Evolutionary conservation across 768 basidiomycete species (phyloP), one percentile per base, ranked within the genome.

Genomic region (Chalciporus sphaerocephalus): DNA sequence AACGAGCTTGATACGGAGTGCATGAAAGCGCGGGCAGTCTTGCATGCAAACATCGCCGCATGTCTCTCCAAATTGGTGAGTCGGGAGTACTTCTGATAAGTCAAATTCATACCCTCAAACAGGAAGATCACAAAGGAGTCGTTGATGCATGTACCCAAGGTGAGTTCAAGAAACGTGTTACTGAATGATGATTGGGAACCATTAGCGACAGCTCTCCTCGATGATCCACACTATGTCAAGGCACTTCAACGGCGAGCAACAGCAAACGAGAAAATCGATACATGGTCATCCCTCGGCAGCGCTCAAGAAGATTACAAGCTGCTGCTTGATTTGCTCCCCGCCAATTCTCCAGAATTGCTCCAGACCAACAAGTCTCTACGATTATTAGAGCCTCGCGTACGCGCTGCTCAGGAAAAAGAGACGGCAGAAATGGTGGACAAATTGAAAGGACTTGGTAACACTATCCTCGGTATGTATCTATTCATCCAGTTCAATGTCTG

Each of bases 351-450:
- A 4, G 75, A 85, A 44, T 52, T 62, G 13, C 55, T 65, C 3
- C 74, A 79, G 17, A 69, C 80, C 30, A 70, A 72, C 35, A 69
- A 68, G 28, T 71, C 78, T 11, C 70, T 90, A 7, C 64, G 63
- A 5, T 58, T 60, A 3, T 63, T 98, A 15, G 83, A 85, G 46
- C 80, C 82, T 38, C 80, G 85, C 8, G 66, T 86, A 28, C 83
- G 86, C 57, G 76, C 71, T 12, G 87, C 87, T 13, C 89, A 92
- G 68, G 87, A 92, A 66, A 73, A 70, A 51, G 93, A 97, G 67
- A 93, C 87, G 36, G 76, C 77, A 2, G 95, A 98, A 68, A 96
- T 97, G 90, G 47, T 97, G 58, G 80, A 73, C 50, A 96, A 98
- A 67, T 64, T 99, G 44, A 99, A 99, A 62, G 88, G 85, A 5